These are phyloP conservation scores for Monosporascus sp. DNA, from an alignment of 2,329 filamentous ascomycete genomes.

Conservation along the genomic window DNA sequence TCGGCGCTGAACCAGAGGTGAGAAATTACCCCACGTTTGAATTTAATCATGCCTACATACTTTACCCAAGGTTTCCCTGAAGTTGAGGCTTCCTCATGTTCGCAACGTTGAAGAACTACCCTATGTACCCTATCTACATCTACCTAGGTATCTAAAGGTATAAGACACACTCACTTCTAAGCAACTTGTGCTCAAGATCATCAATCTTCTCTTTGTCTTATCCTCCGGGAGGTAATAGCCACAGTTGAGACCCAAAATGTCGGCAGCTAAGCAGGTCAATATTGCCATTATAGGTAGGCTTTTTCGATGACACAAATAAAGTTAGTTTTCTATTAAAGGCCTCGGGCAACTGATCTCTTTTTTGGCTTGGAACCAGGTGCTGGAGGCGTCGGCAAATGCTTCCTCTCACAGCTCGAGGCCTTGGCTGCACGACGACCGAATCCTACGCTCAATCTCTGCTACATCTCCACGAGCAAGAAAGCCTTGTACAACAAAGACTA, in stretches of 20 bases:
- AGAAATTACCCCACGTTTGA: slow-evolving; percentile 16
- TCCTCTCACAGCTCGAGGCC: slow-evolving; percentile 73
- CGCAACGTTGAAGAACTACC: neutral
- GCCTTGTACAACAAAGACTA: slow-evolving; percentile 72
- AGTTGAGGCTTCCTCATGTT: too few species aligned
- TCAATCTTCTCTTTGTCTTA: too few species aligned
- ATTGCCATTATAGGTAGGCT: slow-evolving; percentile 43
- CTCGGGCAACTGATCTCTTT: neutral
- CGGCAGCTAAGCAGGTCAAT: slow-evolving; percentile 41
- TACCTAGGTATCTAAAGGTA: neutral
- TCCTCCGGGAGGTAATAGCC: too few species aligned
- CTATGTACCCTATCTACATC: neutral
- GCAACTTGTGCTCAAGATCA: too few species aligned
- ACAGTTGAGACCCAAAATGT: slow-evolving; percentile 27
- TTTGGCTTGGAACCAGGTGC: slow-evolving; percentile 53
- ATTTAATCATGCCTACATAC: neutral
- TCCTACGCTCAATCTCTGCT: slow-evolving; percentile 70
- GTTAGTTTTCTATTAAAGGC: too few species aligned
- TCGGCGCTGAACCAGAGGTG: slow-evolving; percentile 9
- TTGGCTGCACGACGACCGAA: slow-evolving; percentile 62
- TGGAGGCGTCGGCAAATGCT: slow-evolving; percentile 88
- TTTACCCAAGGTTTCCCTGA: too few species aligned
- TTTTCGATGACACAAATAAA: too few species aligned
- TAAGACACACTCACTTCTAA: too few species aligned
- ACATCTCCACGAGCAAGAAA: slow-evolving; percentile 81